These are phyloP conservation scores for Pyrrhoderma noxium DNA, from an alignment of 1,284 basidiomycete genomes.

Conservation along the genomic window DNA sequence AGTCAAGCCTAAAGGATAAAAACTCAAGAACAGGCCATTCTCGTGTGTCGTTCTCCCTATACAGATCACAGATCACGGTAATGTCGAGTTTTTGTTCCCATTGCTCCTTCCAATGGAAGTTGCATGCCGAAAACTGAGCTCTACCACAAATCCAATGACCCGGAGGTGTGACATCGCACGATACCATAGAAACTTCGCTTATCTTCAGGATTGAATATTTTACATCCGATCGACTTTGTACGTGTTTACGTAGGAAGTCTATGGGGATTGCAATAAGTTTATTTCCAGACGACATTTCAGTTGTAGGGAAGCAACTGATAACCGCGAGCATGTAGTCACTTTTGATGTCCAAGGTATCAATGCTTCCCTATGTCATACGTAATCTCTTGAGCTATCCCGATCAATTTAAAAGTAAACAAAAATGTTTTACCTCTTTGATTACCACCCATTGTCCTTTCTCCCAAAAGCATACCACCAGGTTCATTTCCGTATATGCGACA, in stretches of 20 bases:
- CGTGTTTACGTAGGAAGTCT: background rate
- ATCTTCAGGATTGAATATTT: background rate
- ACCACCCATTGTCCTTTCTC: background rate
- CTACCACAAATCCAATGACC: background rate
- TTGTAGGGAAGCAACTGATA: background rate
- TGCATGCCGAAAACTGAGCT: constrained; percentile 8
- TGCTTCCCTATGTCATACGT: background rate
- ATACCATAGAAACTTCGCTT: background rate
- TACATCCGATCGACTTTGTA: too few relatives aligned
- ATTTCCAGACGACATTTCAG: background rate
- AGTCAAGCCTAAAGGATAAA: constrained; percentile 5
- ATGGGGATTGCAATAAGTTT: constrained; percentile 2
- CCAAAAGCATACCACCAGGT: constrained; percentile 7
- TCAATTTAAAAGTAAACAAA: constrained; percentile 1
- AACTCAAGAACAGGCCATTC: background rate
- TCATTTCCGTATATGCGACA: constrained; percentile 6
- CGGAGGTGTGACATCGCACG: background rate
- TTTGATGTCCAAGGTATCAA: constrained; percentile 7
- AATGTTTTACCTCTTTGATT: constrained; percentile 5
- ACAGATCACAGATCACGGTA: constrained; percentile 9
- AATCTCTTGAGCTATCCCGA: background rate
- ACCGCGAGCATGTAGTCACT: constrained; percentile 10
- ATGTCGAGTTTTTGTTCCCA: background rate
- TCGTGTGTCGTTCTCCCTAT: background rate
- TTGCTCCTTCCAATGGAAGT: constrained; percentile 2